These are phyloP conservation scores for Epithele typhae DNA, from an alignment of 768 basidiomycete genomes.

Conservation along the genomic window DNA sequence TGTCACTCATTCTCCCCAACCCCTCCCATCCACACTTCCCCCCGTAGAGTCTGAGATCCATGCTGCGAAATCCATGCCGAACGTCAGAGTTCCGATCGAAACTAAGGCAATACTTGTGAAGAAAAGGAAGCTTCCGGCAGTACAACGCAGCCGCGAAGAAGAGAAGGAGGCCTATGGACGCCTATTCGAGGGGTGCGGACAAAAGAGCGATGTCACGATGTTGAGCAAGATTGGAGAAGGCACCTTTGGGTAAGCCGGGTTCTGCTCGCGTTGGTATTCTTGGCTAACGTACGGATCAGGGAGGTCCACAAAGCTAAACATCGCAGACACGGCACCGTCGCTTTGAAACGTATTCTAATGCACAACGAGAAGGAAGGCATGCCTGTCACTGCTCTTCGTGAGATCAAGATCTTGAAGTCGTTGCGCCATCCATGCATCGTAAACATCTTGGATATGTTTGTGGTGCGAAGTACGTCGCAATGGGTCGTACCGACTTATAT, in stretches of 20 bases:
- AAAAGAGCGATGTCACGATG: constrained; percentile 71
- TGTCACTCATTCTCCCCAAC: constrained; percentile 39
- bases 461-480: constrained; percentile 60
- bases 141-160: constrained; percentile 43
- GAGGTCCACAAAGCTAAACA: constrained; percentile 90
- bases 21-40: constrained; percentile 1
- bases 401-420: constrained; percentile 94
- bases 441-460: constrained; percentile 88
- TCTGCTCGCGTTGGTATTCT: too few species aligned
- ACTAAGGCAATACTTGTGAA: too few species aligned
- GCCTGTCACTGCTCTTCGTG: constrained; percentile 93
- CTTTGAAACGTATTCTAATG: constrained; percentile 92
- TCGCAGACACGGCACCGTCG: constrained; percentile 61
- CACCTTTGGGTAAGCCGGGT: constrained; percentile 84
- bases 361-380: constrained; percentile 97
- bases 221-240: constrained; percentile 93
- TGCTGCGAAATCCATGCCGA: too few species aligned
- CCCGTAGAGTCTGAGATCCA: constrained; percentile 8
- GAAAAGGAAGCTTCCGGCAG: constrained; percentile 14
- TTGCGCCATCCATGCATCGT: constrained; percentile 85
- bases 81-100: too few species aligned
- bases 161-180: constrained; percentile 68
- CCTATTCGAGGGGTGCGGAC: constrained; percentile 64
- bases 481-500: not conserved
- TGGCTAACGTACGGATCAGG: too few species aligned